These are phyloP conservation scores for Porcisia hertigi DNA, from an alignment of 208 protist species.

Conservation along the genomic window DNA sequence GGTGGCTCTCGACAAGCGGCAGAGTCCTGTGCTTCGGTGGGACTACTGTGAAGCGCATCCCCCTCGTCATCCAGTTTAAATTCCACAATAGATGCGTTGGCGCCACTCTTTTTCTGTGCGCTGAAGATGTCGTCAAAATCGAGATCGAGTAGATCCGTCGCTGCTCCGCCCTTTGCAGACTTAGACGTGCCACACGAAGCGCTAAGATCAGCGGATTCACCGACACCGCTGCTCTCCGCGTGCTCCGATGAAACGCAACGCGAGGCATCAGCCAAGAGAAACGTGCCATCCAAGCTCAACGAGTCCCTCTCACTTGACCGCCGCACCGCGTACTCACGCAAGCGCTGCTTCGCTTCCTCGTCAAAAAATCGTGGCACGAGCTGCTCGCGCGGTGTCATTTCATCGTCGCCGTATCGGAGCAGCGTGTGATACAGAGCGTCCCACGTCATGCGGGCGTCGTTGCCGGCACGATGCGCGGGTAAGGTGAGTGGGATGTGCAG, in stretches of 20 bases:
- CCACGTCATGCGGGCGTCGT: constrained; percentile 91
- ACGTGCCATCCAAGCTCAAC: constrained; percentile 16
- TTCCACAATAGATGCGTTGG: constrained; percentile 25
- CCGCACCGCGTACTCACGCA: constrained; percentile 37
- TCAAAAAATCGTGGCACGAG: constrained; percentile 89
- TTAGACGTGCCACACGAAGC: background rate
- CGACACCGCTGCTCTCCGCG: background rate
- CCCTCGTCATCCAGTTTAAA: constrained; percentile 31
- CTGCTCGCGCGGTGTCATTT: constrained; percentile 86
- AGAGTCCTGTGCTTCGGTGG: background rate
- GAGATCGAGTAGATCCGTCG: constrained; percentile 49
- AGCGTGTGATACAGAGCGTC: constrained; percentile 89
- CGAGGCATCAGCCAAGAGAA: constrained; percentile 28
- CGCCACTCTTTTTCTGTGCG: background rate
- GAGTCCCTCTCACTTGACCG: background rate
- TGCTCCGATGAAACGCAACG: background rate
- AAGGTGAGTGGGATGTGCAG: constrained; percentile 74
- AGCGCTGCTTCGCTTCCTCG: constrained; percentile 63
- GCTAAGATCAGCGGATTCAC: background rate
- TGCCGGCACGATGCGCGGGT: constrained; percentile 80
- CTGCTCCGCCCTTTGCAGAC: background rate
- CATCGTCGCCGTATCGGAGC: constrained; percentile 86
- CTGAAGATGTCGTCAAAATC: constrained; percentile 85
- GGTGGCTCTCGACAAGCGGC: background rate
- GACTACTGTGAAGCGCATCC: background rate